Percentiles rank a stretch among this genome's conserved stretches.
Evolutionary conservation across 176 grass and related monocot species (phyloP).

Genomic region (Chrysopogon serrulatus): DNA sequence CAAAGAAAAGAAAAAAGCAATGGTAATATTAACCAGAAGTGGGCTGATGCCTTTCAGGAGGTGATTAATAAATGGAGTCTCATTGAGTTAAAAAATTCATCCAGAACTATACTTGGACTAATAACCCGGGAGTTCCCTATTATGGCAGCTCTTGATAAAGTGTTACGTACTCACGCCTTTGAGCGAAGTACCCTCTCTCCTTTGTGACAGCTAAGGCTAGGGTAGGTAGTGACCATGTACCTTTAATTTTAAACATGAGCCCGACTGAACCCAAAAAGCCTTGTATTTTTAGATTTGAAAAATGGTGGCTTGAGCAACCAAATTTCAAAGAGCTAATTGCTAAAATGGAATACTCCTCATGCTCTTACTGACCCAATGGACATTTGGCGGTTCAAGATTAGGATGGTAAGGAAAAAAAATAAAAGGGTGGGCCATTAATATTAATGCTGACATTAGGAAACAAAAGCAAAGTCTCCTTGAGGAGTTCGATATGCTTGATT

Average conservation of each 20-base stretch:
- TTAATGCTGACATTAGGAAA: background rate
- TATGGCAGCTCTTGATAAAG: background rate
- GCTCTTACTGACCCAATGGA: too few species aligned
- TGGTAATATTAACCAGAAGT: too few species aligned
- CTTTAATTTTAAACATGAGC: background rate
- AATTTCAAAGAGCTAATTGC: rapidly evolving
- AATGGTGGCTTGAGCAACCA: too few species aligned
- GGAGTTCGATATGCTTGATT: background rate
- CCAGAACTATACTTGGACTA: background rate
- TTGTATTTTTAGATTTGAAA: background rate
- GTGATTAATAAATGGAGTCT: background rate
- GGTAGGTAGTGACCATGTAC: background rate
- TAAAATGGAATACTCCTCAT: too few species aligned
- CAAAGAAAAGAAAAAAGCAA: too few species aligned
- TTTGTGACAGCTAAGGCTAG: background rate
- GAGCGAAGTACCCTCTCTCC: background rate
- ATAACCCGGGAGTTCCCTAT: background rate
- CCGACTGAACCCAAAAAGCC: rapidly evolving
- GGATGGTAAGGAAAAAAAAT: too few species aligned
- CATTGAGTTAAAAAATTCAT: background rate
- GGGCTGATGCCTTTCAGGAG: background rate
- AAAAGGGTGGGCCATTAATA: too few species aligned
- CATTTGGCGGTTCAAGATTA: too few species aligned
- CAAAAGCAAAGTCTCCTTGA: background rate
- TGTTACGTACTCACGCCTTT: background rate